Percentiles rank a stretch among this genome's conserved stretches.
Conservation (phyloP, 805 yeast genomes). For the Kuraishia ogatae region DNA sequence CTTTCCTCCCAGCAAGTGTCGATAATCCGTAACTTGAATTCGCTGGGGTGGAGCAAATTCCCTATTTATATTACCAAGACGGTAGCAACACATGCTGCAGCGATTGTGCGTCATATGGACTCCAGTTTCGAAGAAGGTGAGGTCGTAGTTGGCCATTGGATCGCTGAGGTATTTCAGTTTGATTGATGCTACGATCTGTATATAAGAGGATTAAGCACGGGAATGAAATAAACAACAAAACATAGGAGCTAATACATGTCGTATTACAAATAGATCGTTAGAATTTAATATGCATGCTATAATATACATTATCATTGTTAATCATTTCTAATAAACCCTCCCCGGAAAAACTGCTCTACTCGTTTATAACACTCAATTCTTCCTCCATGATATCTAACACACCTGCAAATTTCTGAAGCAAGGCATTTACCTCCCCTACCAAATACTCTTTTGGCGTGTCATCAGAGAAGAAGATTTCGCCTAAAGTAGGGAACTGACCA, state of each 20-base stretch:
- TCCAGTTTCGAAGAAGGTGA: constrained; percentile 62
- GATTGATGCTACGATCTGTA: neutral
- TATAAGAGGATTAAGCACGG: too few species aligned
- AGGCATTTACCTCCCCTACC: neutral
- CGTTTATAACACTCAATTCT: constrained; percentile 1
- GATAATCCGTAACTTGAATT: constrained; percentile 51
- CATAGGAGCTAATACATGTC: too few species aligned
- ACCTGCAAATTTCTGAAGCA: neutral
- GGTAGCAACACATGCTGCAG: constrained; percentile 71
- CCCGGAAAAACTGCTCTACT: neutral
- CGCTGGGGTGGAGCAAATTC: constrained; percentile 56
- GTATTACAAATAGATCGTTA: too few species aligned
- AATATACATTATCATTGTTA: neutral
- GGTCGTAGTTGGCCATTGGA: constrained; percentile 56
- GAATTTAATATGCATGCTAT: neutral
- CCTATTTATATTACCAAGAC: constrained; percentile 64
- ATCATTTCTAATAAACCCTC: neutral
- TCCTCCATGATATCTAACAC: constrained; percentile 1
- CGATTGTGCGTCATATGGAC: constrained; percentile 56
- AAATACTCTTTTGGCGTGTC: neutral
- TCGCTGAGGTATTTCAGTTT: constrained; percentile 30
- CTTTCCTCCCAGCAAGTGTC: constrained; percentile 34
- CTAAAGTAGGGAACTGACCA: neutral
- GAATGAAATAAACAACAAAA: too few species aligned
- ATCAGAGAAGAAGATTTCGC: constrained; percentile 1